Conservation (phyloP, 139 green algal species). For the Mesostigma viride region DNA sequence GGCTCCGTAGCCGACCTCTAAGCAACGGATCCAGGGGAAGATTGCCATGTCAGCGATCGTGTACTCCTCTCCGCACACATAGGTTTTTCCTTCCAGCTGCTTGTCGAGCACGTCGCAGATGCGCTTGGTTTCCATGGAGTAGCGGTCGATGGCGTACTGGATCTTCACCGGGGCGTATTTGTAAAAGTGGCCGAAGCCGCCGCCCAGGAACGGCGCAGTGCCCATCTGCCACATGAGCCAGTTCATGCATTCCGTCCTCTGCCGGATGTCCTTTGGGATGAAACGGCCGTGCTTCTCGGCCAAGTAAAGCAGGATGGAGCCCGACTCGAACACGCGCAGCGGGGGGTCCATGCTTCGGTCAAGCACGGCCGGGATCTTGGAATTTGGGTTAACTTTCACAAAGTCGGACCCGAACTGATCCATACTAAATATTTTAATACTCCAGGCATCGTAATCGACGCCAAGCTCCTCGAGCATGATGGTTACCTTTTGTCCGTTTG, state of each 20-base stretch:
- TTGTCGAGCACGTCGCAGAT: conserved; percentile 33
- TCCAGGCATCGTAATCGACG: conserved; percentile 26
- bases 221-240: conserved; percentile 33
- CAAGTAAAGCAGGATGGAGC: conserved; percentile 28
- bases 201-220: conserved; percentile 10
- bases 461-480: conserved; percentile 34
- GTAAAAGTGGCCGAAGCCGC: conserved; percentile 33
- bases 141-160: conserved; percentile 25
- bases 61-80: conserved; percentile 29
- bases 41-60: conserved; percentile 20
- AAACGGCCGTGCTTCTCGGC: conserved; percentile 27
- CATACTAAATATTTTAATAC: conserved; percentile 24
- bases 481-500: conserved; percentile 28
- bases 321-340: conserved; percentile 23
- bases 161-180: conserved; percentile 23
- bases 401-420: conserved; percentile 33
- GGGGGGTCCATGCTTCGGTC: neutral
- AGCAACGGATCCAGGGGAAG: conserved; percentile 25
- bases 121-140: conserved; percentile 29
- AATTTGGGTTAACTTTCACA: conserved; percentile 33
- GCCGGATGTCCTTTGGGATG: conserved; percentile 16
- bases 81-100: conserved; percentile 23
- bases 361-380: conserved; percentile 32
- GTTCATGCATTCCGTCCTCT: conserved; percentile 17
- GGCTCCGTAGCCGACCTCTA: conserved; percentile 10